phyloP scores from a whole-genome alignment of 2,329 filamentous ascomycete species.

The Diaporthe humulicola region DNA sequence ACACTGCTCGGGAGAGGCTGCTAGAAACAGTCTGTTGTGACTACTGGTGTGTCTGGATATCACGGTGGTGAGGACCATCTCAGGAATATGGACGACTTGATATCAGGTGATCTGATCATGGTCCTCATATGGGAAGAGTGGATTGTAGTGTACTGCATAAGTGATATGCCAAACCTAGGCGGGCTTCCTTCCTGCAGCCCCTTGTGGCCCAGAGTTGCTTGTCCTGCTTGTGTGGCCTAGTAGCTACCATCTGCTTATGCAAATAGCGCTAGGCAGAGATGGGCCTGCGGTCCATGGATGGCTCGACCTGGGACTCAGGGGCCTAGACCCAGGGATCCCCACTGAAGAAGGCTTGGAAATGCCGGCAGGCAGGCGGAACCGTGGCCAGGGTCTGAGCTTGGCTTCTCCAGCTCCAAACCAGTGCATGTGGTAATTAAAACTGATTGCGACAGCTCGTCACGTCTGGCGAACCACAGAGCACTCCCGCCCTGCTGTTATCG shows the following conservation, averaged over 20 bases:
- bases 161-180: background rate
- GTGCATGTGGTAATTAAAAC: slow-evolving; percentile 32
- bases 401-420: slow-evolving; percentile 30
- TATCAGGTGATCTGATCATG: background rate
- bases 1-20: background rate
- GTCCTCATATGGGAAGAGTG: background rate
- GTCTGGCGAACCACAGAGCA: slow-evolving; percentile 19
- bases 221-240: background rate
- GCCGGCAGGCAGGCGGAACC: slow-evolving; percentile 28
- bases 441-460: slow-evolving; percentile 30
- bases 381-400: slow-evolving; percentile 10
- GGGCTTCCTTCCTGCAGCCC: background rate
- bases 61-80: background rate
- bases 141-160: background rate
- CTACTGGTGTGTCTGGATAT: background rate
- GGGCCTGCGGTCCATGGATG: background rate
- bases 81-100: too few relatives aligned
- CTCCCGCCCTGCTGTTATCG: slow-evolving; percentile 21
- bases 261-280: background rate
- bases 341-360: slow-evolving; percentile 26
- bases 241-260: background rate
- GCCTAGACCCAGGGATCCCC: slow-evolving; percentile 25
- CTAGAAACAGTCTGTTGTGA: background rate
- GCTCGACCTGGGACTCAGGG: background rate
- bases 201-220: background rate